Percentiles rank a stretch among this genome's conserved stretches.
These are phyloP conservation scores for Cudoniella acicularis DNA, from an alignment of 495 filamentous ascomycete species.

Conservation along the genomic window DNA sequence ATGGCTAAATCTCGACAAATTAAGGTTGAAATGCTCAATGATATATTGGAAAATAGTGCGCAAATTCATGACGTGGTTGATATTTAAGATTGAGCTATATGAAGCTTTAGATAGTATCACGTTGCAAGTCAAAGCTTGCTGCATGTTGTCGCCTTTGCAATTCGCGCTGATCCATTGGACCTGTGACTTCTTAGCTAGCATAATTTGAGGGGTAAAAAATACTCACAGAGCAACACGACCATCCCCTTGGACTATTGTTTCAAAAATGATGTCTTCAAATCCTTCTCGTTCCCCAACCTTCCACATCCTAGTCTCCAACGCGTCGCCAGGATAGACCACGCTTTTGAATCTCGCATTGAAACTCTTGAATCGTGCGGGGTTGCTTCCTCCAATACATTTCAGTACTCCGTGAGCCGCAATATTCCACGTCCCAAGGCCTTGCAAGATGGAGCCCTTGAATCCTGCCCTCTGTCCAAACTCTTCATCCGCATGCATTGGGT, in stretches of 20 bases:
- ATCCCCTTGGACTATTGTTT: slow-evolving; percentile 28
- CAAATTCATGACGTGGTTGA: too few relatives aligned
- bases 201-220: not conserved
- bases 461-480: slow-evolving; percentile 26
- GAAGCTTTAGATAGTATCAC: too few relatives aligned
- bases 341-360: slow-evolving; percentile 29
- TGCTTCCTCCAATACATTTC: slow-evolving; percentile 23
- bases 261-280: slow-evolving; percentile 26
- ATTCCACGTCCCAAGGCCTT: slow-evolving; percentile 32
- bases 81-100: not conserved
- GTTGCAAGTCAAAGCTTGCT: slow-evolving; percentile 1
- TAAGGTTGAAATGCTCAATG: too few relatives aligned
- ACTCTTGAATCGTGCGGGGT: slow-evolving; percentile 23
- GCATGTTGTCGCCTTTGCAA: not conserved
- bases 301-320: slow-evolving; percentile 30
- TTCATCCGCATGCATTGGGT: slow-evolving; percentile 32
- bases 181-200: not conserved
- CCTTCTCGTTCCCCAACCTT: slow-evolving; percentile 20
- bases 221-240: slow-evolving; percentile 25
- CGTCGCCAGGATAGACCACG: slow-evolving; percentile 33
- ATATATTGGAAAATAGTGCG: too few relatives aligned
- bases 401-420: slow-evolving; percentile 30
- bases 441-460: slow-evolving; percentile 28
- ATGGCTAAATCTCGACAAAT: too few relatives aligned
- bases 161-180: slow-evolving; percentile 5